Evolutionary conservation across 768 basidiomycete genomes (phyloP), one percentile per base, ranked within the genome.

Genomic region (Mycena rosella): DNA sequence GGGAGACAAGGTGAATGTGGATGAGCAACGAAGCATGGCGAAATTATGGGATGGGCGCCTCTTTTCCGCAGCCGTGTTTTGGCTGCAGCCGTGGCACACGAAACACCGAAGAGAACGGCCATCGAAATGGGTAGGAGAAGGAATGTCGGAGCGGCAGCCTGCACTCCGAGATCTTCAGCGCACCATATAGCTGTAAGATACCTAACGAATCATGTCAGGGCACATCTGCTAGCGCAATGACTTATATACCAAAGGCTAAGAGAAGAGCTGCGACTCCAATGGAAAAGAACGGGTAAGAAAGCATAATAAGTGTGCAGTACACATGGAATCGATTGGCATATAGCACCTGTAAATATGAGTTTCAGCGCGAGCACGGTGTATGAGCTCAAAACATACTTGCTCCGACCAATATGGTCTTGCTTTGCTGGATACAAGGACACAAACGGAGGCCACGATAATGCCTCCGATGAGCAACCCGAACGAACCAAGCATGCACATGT

Each of bases 231-330:
- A 40, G 38, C 38, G 38, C 10, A 40, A 40, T 40, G 32, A 34
- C 13, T 6, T 15, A 15, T 15, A 15, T 44, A 44, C 42, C 42
- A n/a, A 44, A 54, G 2, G 53, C 40, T 24, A 64, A 20, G 5
- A 56, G 27, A 8, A 56, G 4, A 30, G 62, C 42, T 34, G 2
- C 62, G 1, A 22, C 15, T 8, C 62, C 62, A 18, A 64, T 64
- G 20, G 53, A 44, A 34, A 64, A 56, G 29, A 64, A 64, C 26
- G 62, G 62, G 44, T 64, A 64, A 13, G 62, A 32, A 11, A 64
- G 51, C 52, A 64, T 22, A 24, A 64, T 48, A 11, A 56, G 52
- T 14, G 55, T 55, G 22, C 17, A 45, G 10, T 44, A 64, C 7
- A 64, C 53, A 20, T 64, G 52, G 32, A 54, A 56, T 8, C 62